phyloP scores from a whole-genome alignment of 2,329 filamentous ascomycete genomes.

The Neofusicoccum sp. region DNA sequence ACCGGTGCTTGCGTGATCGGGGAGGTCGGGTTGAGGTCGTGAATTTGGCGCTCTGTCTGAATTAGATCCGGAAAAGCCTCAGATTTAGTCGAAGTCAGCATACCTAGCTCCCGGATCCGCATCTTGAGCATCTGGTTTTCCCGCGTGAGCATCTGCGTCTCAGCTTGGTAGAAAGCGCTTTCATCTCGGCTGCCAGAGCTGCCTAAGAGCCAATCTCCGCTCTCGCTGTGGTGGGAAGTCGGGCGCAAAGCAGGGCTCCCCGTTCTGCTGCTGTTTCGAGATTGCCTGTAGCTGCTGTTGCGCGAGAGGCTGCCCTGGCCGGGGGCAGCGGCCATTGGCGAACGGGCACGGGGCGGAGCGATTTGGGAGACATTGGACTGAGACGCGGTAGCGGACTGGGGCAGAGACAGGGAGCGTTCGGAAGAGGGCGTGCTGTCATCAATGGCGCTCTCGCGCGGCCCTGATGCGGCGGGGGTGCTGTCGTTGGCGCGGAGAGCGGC shows the following conservation, averaged over 20 bases:
- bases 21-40: constrained; percentile 35
- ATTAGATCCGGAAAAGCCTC: neutral
- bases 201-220: constrained; percentile 64
- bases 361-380: constrained; percentile 40
- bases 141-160: constrained; percentile 74
- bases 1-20: constrained; percentile 36
- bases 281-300: constrained; percentile 46
- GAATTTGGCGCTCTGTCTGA: constrained; percentile 37
- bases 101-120: constrained; percentile 73
- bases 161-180: constrained; percentile 78
- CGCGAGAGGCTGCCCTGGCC: constrained; percentile 41
- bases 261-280: constrained; percentile 41
- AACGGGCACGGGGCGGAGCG: constrained; percentile 46
- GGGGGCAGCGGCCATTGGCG: constrained; percentile 31
- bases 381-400: constrained; percentile 38
- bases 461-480: constrained; percentile 17
- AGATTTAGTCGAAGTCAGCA: constrained; percentile 28
- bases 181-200: constrained; percentile 62
- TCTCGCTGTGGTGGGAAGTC: constrained; percentile 61
- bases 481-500: constrained; percentile 55
- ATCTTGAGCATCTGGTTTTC: constrained; percentile 83
- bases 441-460: constrained; percentile 40
- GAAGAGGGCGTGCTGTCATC: constrained; percentile 57
- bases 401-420: constrained; percentile 49
- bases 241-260: constrained; percentile 54